Base-by-base conservation (phyloP, 805 yeast genomes). In the Saturnispora halmiae region DNA sequence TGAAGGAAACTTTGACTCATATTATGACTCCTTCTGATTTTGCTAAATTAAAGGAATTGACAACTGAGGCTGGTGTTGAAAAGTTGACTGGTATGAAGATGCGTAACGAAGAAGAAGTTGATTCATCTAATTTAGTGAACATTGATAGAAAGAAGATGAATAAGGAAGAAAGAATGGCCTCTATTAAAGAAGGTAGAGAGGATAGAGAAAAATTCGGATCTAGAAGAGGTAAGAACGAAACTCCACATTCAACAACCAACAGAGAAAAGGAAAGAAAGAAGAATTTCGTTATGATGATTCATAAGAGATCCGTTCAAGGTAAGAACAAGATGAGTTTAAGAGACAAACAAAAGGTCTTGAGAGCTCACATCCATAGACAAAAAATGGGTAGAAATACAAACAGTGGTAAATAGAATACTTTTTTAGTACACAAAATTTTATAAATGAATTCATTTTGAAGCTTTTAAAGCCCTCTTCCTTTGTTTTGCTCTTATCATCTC, bases 271-370 rank as follows among this genome's bases (percentile, higher is more conserved):
- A 87, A 19, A 75, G 97, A 63, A 86, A 86, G 86, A 92, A 92
- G 95, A 92, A 92, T 65, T 92, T 87, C 58, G 90, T 92, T 59
- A 92, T 92, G 99, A 84, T 84, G 90, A 84, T 92, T 52, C 99
- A 92, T 64, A 92, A 90, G 67, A 77, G 77, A 54, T 79, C 84
- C 38, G 97, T 92, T 30, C 94, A 84, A 63, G 97, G 97, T 48
- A 92, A 92, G 63, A 88, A 82, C 48, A 83, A 80, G 65, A 70
- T 82, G 72, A 84, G 96, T 43, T 69, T 92, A 53, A 73, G 95
- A 53, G 97, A 92, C 60, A 79, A 86, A 61, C 96, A 88, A 61
- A 83, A 78, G 60, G 77, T 83, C 15, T 65, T 92, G 53, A 70
- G 80, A 47, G 95, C 95, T 2, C 97, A 90, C 56, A 75, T 87